Evolutionary conservation across 257 asterid genomes (phyloP).

Genomic region (Asclepias syriaca): DNA sequence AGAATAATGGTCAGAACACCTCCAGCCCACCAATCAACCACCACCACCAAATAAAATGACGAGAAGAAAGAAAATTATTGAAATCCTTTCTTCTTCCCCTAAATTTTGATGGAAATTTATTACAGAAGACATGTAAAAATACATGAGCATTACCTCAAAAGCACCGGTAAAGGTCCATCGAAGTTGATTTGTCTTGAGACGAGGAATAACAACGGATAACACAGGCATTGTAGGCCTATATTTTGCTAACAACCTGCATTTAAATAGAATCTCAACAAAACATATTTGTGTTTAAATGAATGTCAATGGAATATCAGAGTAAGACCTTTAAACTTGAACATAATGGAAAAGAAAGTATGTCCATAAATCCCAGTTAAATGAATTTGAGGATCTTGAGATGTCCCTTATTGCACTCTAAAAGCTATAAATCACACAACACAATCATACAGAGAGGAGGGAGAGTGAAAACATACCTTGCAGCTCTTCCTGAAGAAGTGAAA

Average conservation of each 20-base stretch:
- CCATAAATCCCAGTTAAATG: background rate
- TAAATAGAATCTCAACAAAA: background rate
- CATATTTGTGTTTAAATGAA: background rate
- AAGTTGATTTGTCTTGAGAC: constrained; percentile 87
- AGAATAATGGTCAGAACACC: background rate
- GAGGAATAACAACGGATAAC: constrained; percentile 82
- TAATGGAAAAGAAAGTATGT: background rate
- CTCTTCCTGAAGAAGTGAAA: constrained; percentile 90
- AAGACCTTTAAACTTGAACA: background rate
- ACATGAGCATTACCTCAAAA: constrained; percentile 54
- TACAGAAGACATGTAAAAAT: background rate
- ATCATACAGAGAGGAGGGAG: background rate
- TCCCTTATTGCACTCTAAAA: background rate
- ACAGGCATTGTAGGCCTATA: constrained; percentile 97
- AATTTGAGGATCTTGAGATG: constrained; percentile 1
- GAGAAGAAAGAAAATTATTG: background rate
- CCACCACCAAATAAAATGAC: background rate
- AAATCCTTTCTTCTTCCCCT: background rate
- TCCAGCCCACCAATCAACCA: background rate
- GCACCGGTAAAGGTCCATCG: constrained; percentile 90
- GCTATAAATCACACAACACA: background rate
- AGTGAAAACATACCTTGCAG: constrained; percentile 57
- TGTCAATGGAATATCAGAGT: background rate
- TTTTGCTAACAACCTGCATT: constrained; percentile 72
- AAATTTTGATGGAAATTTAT: background rate